These are phyloP conservation scores for Lipomyces lipofer DNA, from an alignment of 805 yeast species.

Conservation along the genomic window DNA sequence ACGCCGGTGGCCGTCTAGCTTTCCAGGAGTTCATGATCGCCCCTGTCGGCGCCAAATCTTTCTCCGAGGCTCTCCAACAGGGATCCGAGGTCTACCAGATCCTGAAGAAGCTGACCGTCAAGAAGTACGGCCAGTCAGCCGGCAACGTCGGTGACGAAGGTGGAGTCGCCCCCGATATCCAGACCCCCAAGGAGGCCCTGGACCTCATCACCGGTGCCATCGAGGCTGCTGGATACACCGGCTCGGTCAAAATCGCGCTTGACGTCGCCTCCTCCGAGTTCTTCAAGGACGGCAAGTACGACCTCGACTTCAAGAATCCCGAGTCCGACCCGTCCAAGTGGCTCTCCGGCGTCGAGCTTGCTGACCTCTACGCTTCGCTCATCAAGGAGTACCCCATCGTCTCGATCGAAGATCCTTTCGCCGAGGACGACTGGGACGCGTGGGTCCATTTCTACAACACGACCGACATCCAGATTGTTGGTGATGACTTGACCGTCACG, in stretches of 20 bases:
- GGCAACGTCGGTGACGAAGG: slow-evolving; percentile 99
- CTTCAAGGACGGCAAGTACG: slow-evolving; percentile 96
- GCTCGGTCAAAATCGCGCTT: slow-evolving; percentile 86
- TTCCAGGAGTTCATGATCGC: slow-evolving; percentile 99
- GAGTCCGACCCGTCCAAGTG: slow-evolving; percentile 85
- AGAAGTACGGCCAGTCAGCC: slow-evolving; percentile 95
- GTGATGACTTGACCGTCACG: slow-evolving; percentile 98
- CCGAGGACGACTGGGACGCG: slow-evolving; percentile 99
- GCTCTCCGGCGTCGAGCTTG: slow-evolving; percentile 86
- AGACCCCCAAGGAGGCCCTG: slow-evolving; percentile 94
- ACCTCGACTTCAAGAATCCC: slow-evolving; percentile 98
- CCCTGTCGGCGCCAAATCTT: slow-evolving; percentile 85
- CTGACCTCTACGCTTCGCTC: slow-evolving; percentile 77
- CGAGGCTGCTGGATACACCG: slow-evolving; percentile 92
- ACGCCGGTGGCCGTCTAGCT: slow-evolving; percentile 99
- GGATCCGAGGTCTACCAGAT: slow-evolving; percentile 98
- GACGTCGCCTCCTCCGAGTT: slow-evolving; percentile 98
- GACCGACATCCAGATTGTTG: slow-evolving; percentile 76
- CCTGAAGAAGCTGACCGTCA: slow-evolving; percentile 88
- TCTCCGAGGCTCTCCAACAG: slow-evolving; percentile 94
- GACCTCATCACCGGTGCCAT: slow-evolving; percentile 91
- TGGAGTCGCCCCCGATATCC: slow-evolving; percentile 99
- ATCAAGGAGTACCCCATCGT: slow-evolving; percentile 93
- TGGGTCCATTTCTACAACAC: slow-evolving; percentile 80
- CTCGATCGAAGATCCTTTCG: slow-evolving; percentile 98